A percentile compares a stretch with the other conserved stretches of the same genome.
Evolutionary conservation across 2,329 filamentous ascomycete species (phyloP).

Genomic region (Fonsecaea pedrosoi): DNA sequence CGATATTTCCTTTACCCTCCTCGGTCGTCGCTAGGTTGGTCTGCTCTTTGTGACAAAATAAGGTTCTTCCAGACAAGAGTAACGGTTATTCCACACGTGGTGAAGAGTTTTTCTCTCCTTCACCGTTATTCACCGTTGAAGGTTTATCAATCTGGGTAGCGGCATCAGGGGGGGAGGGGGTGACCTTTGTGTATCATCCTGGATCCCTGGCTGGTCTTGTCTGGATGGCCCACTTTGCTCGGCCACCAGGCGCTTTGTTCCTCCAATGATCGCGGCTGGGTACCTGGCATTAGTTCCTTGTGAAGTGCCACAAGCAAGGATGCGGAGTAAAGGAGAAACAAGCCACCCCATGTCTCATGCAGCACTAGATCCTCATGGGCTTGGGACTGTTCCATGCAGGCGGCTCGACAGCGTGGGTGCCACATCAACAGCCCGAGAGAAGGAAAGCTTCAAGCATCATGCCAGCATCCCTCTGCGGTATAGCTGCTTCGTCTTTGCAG

Average conservation of each 20-base stretch:
- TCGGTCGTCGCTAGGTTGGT: neutral
- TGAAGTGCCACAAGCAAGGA: neutral
- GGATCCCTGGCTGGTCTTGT: neutral
- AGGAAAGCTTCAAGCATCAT: neutral
- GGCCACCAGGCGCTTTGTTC: neutral
- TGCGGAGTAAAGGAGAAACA: slow-evolving; percentile 22
- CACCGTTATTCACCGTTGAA: neutral
- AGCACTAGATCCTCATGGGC: slow-evolving; percentile 3
- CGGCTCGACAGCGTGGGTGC: slow-evolving; percentile 16
- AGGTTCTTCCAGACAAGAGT: neutral
- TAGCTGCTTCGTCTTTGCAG: neutral
- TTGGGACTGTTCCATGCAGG: slow-evolving; percentile 1
- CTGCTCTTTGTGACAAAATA: neutral
- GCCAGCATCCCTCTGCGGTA: neutral
- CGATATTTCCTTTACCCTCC: neutral
- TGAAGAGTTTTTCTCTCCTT: slow-evolving; percentile 6
- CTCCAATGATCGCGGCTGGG: slow-evolving; percentile 6
- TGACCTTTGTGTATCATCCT: neutral
- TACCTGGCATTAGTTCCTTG: slow-evolving; percentile 14
- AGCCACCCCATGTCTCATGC: slow-evolving; percentile 25
- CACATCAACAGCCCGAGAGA: slow-evolving; percentile 1
- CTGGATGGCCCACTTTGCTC: slow-evolving; percentile 6
- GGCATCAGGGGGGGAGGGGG: neutral
- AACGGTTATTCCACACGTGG: neutral
- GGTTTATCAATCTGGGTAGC: neutral